These are phyloP conservation scores for Penicillium nucicola DNA, from an alignment of 495 filamentous ascomycete genomes.

Conservation along the genomic window DNA sequence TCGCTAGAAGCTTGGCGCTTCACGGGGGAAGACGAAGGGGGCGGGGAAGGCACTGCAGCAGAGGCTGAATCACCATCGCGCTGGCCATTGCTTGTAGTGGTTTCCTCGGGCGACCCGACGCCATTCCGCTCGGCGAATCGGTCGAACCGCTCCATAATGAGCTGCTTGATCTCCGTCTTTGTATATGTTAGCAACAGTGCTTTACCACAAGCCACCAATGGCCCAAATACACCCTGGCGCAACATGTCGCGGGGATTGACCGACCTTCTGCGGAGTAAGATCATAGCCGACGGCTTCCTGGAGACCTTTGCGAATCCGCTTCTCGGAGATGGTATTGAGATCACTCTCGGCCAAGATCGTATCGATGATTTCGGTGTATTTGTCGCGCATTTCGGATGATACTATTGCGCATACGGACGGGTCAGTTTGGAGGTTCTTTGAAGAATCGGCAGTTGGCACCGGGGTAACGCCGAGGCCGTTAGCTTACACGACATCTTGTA, in stretches of 20 bases:
- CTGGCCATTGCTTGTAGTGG: slow-evolving; percentile 44
- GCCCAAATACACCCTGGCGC: neutral
- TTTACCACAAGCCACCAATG: neutral
- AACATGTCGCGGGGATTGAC: slow-evolving; percentile 14
- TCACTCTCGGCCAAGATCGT: slow-evolving; percentile 80
- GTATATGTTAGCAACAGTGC: neutral
- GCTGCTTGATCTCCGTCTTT: slow-evolving; percentile 72
- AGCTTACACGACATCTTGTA: slow-evolving; percentile 44
- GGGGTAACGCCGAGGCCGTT: slow-evolving; percentile 16
- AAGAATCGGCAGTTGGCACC: slow-evolving; percentile 14
- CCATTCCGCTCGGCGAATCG: slow-evolving; percentile 56
- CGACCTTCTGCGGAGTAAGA: slow-evolving; percentile 80
- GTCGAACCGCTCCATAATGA: slow-evolving; percentile 92
- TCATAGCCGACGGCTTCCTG: slow-evolving; percentile 76
- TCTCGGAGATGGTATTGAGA: slow-evolving; percentile 86
- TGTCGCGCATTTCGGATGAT: slow-evolving; percentile 58
- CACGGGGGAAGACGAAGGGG: slow-evolving; percentile 50
- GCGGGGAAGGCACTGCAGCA: slow-evolving; percentile 43
- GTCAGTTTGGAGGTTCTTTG: neutral
- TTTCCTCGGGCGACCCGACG: slow-evolving; percentile 31
- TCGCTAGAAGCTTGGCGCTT: slow-evolving; percentile 54
- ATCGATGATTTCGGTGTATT: slow-evolving; percentile 86
- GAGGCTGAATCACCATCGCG: slow-evolving; percentile 30
- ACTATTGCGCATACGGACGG: slow-evolving; percentile 46
- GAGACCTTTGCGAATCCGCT: slow-evolving; percentile 84